phyloP scores from a whole-genome alignment of 73 alveolate genomes.

The Paramecium tetraurelia region DNA sequence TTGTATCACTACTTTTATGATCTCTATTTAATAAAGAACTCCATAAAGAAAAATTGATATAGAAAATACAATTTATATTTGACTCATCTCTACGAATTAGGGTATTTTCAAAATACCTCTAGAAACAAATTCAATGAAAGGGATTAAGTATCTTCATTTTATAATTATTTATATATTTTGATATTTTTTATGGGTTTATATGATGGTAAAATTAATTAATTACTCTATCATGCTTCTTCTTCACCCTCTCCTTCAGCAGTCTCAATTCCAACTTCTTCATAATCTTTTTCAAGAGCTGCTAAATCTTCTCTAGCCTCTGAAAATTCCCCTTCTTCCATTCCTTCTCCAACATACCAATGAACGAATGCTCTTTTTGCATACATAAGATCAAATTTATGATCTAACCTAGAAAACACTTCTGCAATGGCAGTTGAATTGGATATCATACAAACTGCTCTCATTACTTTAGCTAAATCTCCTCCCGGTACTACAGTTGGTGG shows the following conservation, averaged over 20 bases:
- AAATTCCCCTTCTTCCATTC: slow-evolving; percentile 98
- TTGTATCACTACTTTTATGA: no score
- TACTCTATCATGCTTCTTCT: slow-evolving; percentile 40
- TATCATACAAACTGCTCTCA: slow-evolving; percentile 91
- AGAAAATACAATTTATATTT: no score
- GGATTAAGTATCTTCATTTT: background rate
- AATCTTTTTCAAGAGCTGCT: slow-evolving; percentile 68
- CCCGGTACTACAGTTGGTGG: slow-evolving; percentile 80
- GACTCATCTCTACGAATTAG: no score
- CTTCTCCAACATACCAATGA: slow-evolving; percentile 98
- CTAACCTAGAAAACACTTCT: slow-evolving; percentile 90
- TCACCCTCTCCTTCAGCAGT: slow-evolving; percentile 90
- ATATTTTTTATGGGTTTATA: background rate
- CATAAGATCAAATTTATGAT: slow-evolving; percentile 79
- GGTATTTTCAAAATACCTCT: no score
- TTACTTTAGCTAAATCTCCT: slow-evolving; percentile 73
- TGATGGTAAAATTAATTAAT: background rate
- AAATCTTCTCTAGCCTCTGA: slow-evolving; percentile 91
- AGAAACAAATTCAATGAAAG: no score
- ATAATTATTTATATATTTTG: no score
- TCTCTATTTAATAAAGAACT: no score
- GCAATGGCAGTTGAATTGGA: slow-evolving; percentile 95
- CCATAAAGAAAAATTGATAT: no score
- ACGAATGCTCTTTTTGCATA: slow-evolving; percentile 97
- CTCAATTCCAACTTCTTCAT: slow-evolving; percentile 87